phyloP scores from a whole-genome alignment of 495 filamentous ascomycete genomes.

The Hypoxylon fuscum region DNA sequence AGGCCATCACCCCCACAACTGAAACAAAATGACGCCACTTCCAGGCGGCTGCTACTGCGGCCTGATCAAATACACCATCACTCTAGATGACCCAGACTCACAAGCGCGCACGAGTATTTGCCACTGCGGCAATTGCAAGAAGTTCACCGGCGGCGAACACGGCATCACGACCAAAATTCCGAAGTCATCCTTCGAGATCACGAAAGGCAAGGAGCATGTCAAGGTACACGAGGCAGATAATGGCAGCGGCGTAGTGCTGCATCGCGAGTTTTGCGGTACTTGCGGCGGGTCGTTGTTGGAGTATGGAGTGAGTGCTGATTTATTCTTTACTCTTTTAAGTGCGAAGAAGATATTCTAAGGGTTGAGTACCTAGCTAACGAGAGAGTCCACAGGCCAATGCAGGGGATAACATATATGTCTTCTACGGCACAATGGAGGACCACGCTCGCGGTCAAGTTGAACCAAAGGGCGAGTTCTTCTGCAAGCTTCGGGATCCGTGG shows the following conservation, averaged over 20 bases:
- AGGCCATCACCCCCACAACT: too few species aligned
- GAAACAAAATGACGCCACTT: conserved; percentile 35
- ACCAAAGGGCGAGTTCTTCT: conserved; percentile 78
- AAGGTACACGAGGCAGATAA: conserved; percentile 66
- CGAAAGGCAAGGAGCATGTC: conserved; percentile 45
- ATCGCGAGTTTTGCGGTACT: conserved; percentile 70
- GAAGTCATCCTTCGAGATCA: conserved; percentile 54
- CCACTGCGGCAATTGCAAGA: conserved; percentile 70
- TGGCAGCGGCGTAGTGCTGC: conserved; percentile 60
- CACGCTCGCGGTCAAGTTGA: conserved; percentile 57
- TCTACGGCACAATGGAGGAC: conserved; percentile 71
- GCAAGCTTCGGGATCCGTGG: conserved; percentile 64
- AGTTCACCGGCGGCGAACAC: conserved; percentile 71
- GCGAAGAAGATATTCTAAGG: background rate
- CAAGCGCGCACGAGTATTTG: conserved; percentile 71
- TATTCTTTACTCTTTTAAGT: background rate
- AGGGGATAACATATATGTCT: conserved; percentile 69
- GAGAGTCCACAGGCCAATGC: conserved; percentile 54
- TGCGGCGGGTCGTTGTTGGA: conserved; percentile 72
- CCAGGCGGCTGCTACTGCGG: conserved; percentile 54
- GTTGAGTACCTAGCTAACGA: conserved; percentile 1
- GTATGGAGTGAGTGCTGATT: conserved; percentile 61
- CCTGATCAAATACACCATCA: conserved; percentile 49
- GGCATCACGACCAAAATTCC: conserved; percentile 72
- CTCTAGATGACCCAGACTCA: conserved; percentile 50